Evolutionary conservation across 805 yeast species (phyloP).

Genomic region (Ogataea naganishii): DNA sequence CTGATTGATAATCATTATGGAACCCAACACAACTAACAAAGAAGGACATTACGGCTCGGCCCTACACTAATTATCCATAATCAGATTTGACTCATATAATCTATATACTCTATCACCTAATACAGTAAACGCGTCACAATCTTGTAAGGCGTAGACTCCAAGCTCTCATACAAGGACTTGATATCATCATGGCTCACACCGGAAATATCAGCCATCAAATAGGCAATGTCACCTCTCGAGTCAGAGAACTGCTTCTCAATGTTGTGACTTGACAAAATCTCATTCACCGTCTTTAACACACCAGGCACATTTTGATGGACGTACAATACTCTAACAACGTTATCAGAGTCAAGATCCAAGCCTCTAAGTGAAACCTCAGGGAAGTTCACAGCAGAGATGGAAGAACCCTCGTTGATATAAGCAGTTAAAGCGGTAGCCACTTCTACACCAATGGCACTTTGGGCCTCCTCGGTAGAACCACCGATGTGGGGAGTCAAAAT

Average conservation of each 20-base stretch:
- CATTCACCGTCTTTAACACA: conserved; percentile 94
- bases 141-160: conserved; percentile 84
- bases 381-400: conserved; percentile 95
- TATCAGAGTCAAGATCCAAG: conserved; percentile 76
- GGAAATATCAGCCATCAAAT: conserved; percentile 94
- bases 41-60: no score
- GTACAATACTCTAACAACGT: conserved; percentile 87
- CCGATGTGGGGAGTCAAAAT: conserved; percentile 97
- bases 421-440: conserved; percentile 80
- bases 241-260: conserved; percentile 98
- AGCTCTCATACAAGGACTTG: conserved; percentile 72
- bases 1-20: no score
- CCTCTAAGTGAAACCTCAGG: conserved; percentile 94
- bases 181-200: conserved; percentile 78
- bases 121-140: conserved; percentile 86
- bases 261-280: conserved; percentile 87
- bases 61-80: no score
- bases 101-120: conserved; percentile 30
- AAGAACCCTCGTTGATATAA: conserved; percentile 92
- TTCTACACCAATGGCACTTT: conserved; percentile 94
- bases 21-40: no score
- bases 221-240: conserved; percentile 91
- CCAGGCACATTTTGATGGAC: conserved; percentile 98
- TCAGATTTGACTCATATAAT: no score
- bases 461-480: conserved; percentile 99